phyloP scores from a whole-genome alignment of 129 eudicot species.

The Deinandra increscens region DNA sequence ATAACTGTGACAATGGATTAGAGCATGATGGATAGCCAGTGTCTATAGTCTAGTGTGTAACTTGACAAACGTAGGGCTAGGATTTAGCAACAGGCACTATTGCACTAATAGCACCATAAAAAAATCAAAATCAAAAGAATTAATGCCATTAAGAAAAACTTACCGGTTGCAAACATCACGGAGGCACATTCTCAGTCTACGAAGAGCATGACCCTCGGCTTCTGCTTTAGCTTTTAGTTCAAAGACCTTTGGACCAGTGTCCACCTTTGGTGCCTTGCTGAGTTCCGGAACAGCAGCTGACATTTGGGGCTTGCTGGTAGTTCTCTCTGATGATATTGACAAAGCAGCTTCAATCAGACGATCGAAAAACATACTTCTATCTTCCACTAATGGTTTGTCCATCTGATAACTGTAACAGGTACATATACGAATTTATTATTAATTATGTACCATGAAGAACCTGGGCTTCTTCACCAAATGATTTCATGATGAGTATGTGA shows the following conservation, averaged over 20 bases:
- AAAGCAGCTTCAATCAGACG: conserved; percentile 74
- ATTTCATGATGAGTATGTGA: not conserved
- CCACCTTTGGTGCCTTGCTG: conserved; percentile 92
- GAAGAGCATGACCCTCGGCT: conserved; percentile 90
- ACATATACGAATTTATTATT: conserved; percentile 16
- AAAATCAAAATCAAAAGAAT: not conserved
- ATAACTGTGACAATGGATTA: not conserved
- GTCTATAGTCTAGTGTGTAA: not conserved
- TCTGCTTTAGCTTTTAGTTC: conserved; percentile 90
- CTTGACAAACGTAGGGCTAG: not conserved
- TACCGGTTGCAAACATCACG: conserved; percentile 98
- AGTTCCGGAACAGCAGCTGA: conserved; percentile 72
- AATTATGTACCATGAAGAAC: not conserved
- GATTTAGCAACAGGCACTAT: not conserved
- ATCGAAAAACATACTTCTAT: conserved; percentile 68
- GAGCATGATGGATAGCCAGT: not conserved
- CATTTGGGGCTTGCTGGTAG: conserved; percentile 37
- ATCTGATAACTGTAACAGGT: conserved; percentile 56
- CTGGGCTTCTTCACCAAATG: conserved; percentile 12
- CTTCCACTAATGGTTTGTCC: conserved; percentile 70
- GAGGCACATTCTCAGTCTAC: conserved; percentile 94
- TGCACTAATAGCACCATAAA: not conserved
- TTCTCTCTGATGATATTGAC: conserved; percentile 64
- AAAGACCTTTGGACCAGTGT: conserved; percentile 82
- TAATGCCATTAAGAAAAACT: not conserved